Evolutionary conservation across 2,329 filamentous ascomycete species (phyloP).

Genomic region (Beauveria pseudobassiana): DNA sequence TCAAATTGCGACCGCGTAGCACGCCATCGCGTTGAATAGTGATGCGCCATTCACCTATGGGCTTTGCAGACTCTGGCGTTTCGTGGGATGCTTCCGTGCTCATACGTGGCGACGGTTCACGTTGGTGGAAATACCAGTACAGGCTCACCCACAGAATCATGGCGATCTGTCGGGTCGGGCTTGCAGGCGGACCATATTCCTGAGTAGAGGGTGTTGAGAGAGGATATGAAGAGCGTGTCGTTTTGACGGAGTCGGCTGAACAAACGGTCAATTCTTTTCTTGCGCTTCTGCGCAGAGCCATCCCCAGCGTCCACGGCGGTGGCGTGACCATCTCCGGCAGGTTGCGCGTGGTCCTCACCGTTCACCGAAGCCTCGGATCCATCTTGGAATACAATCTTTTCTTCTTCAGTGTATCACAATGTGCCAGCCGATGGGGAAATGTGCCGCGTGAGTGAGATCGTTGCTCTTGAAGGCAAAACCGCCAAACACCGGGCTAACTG

Average conservation of each 20-base stretch:
- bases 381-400: slow-evolving; percentile 6
- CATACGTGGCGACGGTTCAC: slow-evolving; percentile 59
- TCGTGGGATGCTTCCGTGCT: slow-evolving; percentile 53
- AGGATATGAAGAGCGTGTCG: slow-evolving; percentile 86
- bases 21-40: slow-evolving; percentile 82
- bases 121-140: slow-evolving; percentile 96
- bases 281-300: slow-evolving; percentile 10
- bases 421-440: slow-evolving; percentile 83
- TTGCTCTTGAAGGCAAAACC: slow-evolving; percentile 84
- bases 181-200: slow-evolving; percentile 73
- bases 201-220: slow-evolving; percentile 74
- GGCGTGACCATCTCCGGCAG: background rate
- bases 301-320: slow-evolving; percentile 1
- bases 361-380: background rate
- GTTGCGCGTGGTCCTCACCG: background rate
- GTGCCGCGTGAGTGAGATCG: slow-evolving; percentile 59
- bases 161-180: slow-evolving; percentile 81
- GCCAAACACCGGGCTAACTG: slow-evolving; percentile 81
- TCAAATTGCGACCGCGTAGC: slow-evolving; percentile 70
- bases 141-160: slow-evolving; percentile 95
- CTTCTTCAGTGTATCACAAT: slow-evolving; percentile 67
- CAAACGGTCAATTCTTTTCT: slow-evolving; percentile 41
- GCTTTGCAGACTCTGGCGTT: slow-evolving; percentile 63
- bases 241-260: slow-evolving; percentile 63
- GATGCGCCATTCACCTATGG: slow-evolving; percentile 80